A percentile compares a stretch with the other conserved stretches of the same genome.
Conservation (phyloP, 306 rosid genomes). For the Prunus armeniaca region DNA sequence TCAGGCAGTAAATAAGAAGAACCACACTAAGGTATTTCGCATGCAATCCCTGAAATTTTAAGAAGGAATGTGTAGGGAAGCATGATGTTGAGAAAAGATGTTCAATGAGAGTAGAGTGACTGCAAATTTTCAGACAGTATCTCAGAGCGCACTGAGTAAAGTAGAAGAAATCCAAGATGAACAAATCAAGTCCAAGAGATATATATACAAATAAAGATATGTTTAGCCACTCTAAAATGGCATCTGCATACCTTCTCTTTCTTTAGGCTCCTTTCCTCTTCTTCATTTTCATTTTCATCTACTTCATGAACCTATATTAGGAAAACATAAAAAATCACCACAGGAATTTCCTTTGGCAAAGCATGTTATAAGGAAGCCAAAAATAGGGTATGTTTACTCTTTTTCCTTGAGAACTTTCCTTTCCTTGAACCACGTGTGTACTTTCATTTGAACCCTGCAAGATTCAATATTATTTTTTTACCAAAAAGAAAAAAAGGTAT, state of each 20-base stretch:
- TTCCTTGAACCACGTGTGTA: background rate
- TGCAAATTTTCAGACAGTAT: background rate
- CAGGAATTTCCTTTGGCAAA: background rate
- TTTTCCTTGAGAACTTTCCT: background rate
- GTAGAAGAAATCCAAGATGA: background rate
- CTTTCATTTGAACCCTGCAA: conserved; percentile 15
- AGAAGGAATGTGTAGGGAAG: background rate
- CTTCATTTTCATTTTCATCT: conserved; percentile 37
- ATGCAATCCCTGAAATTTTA: background rate
- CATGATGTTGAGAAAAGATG: background rate
- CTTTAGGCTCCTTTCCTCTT: conserved; percentile 36
- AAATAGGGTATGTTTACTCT: background rate
- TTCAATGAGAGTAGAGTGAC: background rate
- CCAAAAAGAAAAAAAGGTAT: background rate
- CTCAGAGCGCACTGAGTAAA: background rate
- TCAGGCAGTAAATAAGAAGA: background rate
- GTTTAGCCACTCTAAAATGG: background rate
- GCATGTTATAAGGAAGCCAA: background rate
- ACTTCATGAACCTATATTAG: conserved; percentile 32
- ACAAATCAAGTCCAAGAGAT: background rate
- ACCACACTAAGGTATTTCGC: background rate
- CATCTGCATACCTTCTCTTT: conserved; percentile 37
- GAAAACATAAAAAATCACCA: background rate
- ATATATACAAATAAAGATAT: background rate
- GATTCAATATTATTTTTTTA: conserved; percentile 16